These are phyloP conservation scores for Aschersonia sp. DNA, from an alignment of 2,329 filamentous ascomycete genomes.

Conservation along the genomic window DNA sequence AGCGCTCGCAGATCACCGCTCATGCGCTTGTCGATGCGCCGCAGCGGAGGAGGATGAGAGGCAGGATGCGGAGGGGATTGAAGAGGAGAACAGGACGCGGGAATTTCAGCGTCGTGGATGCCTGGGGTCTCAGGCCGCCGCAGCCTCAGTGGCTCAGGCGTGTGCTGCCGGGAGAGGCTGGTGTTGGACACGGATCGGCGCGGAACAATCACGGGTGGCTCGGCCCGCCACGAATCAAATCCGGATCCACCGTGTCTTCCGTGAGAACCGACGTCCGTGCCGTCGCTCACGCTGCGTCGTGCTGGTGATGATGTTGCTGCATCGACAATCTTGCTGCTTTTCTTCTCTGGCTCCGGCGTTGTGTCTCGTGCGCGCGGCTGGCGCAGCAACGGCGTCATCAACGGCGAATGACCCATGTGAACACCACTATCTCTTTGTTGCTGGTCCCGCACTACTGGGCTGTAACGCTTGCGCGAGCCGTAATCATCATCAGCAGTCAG, in stretches of 20 bases:
- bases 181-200: slow-evolving; percentile 37
- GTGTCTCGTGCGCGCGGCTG: slow-evolving; percentile 20
- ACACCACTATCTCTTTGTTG: slow-evolving; percentile 40
- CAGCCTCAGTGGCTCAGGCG: slow-evolving; percentile 37
- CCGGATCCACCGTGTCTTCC: not conserved
- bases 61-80: slow-evolving; percentile 20
- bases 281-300: not conserved
- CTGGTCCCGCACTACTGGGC: slow-evolving; percentile 23
- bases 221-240: slow-evolving; percentile 7
- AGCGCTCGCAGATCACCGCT: slow-evolving; percentile 55
- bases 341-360: slow-evolving; percentile 32
- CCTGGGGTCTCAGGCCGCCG: slow-evolving; percentile 48
- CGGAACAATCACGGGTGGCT: slow-evolving; percentile 6
- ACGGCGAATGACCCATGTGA: slow-evolving; percentile 32
- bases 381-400: slow-evolving; percentile 22
- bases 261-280: not conserved
- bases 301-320: not conserved
- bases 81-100: slow-evolving; percentile 14
- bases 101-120: slow-evolving; percentile 17
- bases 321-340: slow-evolving; percentile 6
- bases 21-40: slow-evolving; percentile 51
- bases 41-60: slow-evolving; percentile 40
- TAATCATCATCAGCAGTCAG: slow-evolving; percentile 15
- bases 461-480: no score
- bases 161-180: slow-evolving; percentile 30